Evolutionary conservation across 345 rosid genomes (phyloP).

Genomic region (Sapria himalayana): DNA sequence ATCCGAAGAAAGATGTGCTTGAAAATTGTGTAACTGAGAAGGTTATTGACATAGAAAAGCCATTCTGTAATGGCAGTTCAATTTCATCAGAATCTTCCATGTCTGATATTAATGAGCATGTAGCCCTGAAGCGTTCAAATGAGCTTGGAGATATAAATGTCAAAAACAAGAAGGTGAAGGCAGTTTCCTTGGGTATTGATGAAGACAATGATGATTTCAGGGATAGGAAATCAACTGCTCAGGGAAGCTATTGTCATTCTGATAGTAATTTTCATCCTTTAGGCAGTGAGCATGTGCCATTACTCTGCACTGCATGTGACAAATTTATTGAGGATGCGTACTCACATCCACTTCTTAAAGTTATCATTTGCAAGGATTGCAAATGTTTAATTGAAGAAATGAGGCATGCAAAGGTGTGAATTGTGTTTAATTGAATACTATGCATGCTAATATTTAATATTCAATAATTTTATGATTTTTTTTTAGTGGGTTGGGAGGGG

Average conservation of each 20-base stretch:
- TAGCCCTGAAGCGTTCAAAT: conserved; percentile 20
- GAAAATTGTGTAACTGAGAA: conserved; percentile 9
- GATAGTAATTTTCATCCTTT: conserved; percentile 11
- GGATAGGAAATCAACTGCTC: too few species aligned
- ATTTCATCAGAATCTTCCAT: conserved; percentile 13
- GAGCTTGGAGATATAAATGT: conserved; percentile 18
- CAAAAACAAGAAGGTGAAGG: conserved; percentile 25
- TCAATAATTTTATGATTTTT: too few species aligned
- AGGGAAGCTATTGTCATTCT: conserved; percentile 9
- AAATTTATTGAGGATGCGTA: conserved; percentile 42
- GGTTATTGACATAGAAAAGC: conserved; percentile 10
- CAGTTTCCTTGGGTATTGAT: conserved; percentile 18
- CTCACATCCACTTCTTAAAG: conserved; percentile 64
- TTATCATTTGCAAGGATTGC: conserved; percentile 76
- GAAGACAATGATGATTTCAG: conserved; percentile 20
- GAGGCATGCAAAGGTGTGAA: conserved; percentile 44
- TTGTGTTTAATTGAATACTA: too few species aligned
- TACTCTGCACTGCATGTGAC: conserved; percentile 64
- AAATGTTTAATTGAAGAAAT: conserved; percentile 45
- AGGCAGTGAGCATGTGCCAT: conserved; percentile 15
- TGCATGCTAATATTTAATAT: too few species aligned
- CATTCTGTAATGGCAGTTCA: conserved; percentile 14
- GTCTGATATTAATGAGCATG: conserved; percentile 12
- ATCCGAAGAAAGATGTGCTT: conserved; percentile 12
- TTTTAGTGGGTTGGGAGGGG: too few species aligned